Conservation (phyloP, 2,329 filamentous ascomycete species). For the Penicillium occitanis region DNA sequence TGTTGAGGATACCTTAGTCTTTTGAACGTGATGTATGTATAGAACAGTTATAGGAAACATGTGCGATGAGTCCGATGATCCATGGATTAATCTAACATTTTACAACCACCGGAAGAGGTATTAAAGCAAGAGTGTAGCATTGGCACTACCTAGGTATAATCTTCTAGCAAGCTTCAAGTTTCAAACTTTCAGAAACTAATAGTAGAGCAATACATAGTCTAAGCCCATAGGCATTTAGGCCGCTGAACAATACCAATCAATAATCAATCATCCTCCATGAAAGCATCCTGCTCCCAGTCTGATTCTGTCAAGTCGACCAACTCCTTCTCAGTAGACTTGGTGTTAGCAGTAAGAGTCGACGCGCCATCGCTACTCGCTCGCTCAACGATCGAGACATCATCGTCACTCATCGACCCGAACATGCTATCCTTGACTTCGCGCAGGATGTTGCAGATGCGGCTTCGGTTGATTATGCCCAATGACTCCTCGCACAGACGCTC, state of each 20-base stretch:
- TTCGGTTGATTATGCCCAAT: constrained; percentile 14
- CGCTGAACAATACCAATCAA: too few species aligned
- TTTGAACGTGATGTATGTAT: neutral
- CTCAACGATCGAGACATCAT: neutral
- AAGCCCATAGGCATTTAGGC: neutral
- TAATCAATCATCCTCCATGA: neutral
- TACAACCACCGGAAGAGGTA: neutral
- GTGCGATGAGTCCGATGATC: neutral
- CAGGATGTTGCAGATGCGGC: constrained; percentile 16
- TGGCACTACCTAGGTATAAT: neutral
- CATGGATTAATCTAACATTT: neutral
- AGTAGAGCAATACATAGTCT: neutral
- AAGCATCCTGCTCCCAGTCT: constrained; percentile 5
- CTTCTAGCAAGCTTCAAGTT: neutral
- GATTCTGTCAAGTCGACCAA: neutral
- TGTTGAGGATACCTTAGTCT: neutral
- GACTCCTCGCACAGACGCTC: constrained; percentile 19
- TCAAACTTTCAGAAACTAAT: neutral
- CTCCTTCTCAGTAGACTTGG: neutral
- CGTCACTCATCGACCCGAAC: neutral
- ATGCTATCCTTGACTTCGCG: neutral
- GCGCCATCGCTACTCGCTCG: neutral
- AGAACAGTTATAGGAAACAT: neutral
- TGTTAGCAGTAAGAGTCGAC: neutral
- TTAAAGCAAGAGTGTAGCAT: neutral